Evolutionary conservation across 805 yeast species (phyloP), one percentile per base, ranked within the genome.

Genomic region (Saccharomyces mikatae): DNA sequence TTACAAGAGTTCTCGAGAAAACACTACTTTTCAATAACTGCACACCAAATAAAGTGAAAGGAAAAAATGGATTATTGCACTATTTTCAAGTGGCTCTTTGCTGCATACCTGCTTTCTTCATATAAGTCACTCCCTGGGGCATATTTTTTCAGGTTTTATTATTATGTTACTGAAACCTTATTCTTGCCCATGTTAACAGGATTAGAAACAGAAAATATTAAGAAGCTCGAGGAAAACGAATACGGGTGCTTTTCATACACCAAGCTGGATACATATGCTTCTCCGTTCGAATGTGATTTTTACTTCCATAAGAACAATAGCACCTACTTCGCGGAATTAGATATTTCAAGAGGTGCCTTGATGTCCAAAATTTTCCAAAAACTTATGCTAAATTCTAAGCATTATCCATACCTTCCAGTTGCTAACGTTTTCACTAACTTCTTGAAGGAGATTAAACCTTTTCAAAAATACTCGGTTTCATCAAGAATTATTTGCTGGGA

Each of bases 231-330:
- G 50, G 46, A 48, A 2, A 31, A 58, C 30, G 57, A 57, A 41
- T 52, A 56, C 36, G 67, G 66, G 13, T 61, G 63, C 63, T 83
- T 84, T 66, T 72, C 74, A 11, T 74, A 78, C 47, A 64, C 74
- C 0, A 61, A 66, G 13, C 74, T 74, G 58, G 59, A 67, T 24
- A 79, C 90, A 0, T 81, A 80, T 56, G 87, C 86, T 29, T 84
- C 92, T 1, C 82, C 87, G 6, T 71, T 87, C 63, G 97, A 91
- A 66, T 83, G 89, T 65, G 97, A 91, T 69, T 80, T 87, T 74
- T 89, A 89, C 65, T 62, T 89, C 49, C 98, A 91, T 74, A 92
- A 91, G 73, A 82, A 86, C 54, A 92, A 92, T 68, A 83, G 92
- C 6, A 86, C 96, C 1, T 92, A 91, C 70, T 86, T 87, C 63